These are phyloP conservation scores for Alliaria petiolata DNA, from an alignment of 345 rosid species.

Conservation along the genomic window DNA sequence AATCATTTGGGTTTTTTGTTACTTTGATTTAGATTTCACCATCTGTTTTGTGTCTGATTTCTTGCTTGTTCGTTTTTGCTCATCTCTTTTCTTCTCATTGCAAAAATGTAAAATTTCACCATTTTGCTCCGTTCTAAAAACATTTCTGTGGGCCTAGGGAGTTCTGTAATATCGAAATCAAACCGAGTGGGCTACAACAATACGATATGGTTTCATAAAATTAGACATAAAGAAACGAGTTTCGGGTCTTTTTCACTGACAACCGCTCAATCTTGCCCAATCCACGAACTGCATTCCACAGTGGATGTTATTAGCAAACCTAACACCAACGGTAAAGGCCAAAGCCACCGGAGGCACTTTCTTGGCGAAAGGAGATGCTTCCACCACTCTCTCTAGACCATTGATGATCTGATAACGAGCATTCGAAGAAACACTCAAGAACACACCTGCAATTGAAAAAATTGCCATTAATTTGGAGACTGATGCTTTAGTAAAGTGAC, in stretches of 20 bases:
- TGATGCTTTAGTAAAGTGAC: neutral
- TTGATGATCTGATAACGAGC: slow-evolving; percentile 77
- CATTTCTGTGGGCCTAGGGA: neutral
- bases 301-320: slow-evolving; percentile 77
- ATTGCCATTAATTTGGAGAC: neutral
- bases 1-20: slow-evolving; percentile 29
- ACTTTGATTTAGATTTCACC: slow-evolving; percentile 31
- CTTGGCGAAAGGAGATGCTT: slow-evolving; percentile 70
- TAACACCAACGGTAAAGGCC: slow-evolving; percentile 83
- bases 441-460: slow-evolving; percentile 47
- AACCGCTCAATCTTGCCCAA: slow-evolving; percentile 81
- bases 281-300: slow-evolving; percentile 94
- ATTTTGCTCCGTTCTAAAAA: too few relatives aligned
- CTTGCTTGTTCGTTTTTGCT: neutral
- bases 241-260: slow-evolving; percentile 34
- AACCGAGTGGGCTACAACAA: slow-evolving; percentile 9
- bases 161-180: neutral
- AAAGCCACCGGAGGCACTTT: slow-evolving; percentile 65
- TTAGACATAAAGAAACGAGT: neutral
- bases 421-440: slow-evolving; percentile 78
- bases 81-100: neutral
- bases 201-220: too few relatives aligned
- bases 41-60: slow-evolving; percentile 12
- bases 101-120: neutral
- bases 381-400: slow-evolving; percentile 71